Evolutionary conservation across 164 flowering plant species (phyloP).

Genomic region (Santalum album): DNA sequence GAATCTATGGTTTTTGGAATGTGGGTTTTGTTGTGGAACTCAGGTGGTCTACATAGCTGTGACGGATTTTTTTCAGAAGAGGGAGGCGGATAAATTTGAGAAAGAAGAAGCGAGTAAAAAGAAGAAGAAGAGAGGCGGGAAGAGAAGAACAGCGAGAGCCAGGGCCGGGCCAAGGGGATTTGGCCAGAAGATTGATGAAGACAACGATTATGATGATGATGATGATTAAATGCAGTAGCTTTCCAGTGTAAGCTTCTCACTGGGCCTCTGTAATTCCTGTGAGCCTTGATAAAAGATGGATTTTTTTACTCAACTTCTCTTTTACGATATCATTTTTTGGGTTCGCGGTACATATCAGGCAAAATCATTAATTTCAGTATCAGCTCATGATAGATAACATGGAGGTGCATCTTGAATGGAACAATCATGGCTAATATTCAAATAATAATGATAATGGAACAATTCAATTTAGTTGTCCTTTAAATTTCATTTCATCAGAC

Average conservation of each 20-base stretch:
- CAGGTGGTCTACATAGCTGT: conserved; percentile 75
- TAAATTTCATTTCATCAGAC: too few relatives aligned
- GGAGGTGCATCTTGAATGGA: too few relatives aligned
- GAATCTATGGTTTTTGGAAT: conserved; percentile 9
- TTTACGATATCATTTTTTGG: too few relatives aligned
- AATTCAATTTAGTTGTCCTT: too few relatives aligned
- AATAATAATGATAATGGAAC: too few relatives aligned
- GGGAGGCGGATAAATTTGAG: conserved; percentile 72
- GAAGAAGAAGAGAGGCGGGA: conserved; percentile 34
- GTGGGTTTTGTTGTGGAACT: conserved; percentile 7
- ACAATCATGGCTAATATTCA: too few relatives aligned
- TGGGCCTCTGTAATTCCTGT: too few relatives aligned
- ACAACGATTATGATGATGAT: conserved; percentile 32
- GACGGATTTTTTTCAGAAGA: conserved; percentile 72
- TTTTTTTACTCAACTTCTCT: too few relatives aligned
- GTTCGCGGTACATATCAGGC: too few relatives aligned
- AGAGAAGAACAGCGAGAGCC: conserved; percentile 31
- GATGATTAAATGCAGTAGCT: conserved; percentile 1
- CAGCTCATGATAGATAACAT: too few relatives aligned
- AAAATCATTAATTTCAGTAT: too few relatives aligned
- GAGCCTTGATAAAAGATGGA: too few relatives aligned
- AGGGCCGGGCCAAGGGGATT: conserved; percentile 71
- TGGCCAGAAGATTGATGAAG: conserved; percentile 62
- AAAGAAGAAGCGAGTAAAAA: conserved; percentile 59
- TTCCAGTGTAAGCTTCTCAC: conserved; percentile 8